Evolutionary conservation across 75 land plant genomes (phyloP).

Genomic region (Larix kaempferi): DNA sequence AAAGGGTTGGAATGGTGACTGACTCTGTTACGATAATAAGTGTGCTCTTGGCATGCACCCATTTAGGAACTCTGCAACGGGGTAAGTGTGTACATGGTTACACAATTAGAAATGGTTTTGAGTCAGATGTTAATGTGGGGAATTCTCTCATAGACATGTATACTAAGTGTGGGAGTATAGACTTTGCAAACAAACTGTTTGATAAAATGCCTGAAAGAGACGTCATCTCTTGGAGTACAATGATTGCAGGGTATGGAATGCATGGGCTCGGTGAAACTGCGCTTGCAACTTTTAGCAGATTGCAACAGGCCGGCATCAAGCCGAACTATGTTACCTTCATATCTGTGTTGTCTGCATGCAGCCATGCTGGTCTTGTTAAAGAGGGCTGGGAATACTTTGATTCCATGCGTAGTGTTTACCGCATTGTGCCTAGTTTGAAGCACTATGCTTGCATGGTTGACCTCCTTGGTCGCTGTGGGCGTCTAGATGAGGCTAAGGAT

Average conservation of each 20-base stretch:
- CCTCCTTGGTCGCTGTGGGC: conserved; percentile 50
- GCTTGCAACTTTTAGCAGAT: conserved; percentile 32
- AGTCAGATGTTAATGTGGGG: conserved; percentile 37
- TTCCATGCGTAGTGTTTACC: conserved; percentile 30
- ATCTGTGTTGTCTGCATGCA: conserved; percentile 55
- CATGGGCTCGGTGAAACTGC: conserved; percentile 41
- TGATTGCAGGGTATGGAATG: conserved; percentile 52
- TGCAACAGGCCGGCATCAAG: conserved; percentile 22
- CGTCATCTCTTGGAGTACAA: conserved; percentile 53
- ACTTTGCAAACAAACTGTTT: conserved; percentile 43
- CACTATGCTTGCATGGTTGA: conserved; percentile 74
- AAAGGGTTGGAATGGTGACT: conserved; percentile 8
- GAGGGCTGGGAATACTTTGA: conserved; percentile 37
- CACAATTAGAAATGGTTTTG: conserved; percentile 16
- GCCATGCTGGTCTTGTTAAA: conserved; percentile 27
- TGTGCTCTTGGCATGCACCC: conserved; percentile 4
- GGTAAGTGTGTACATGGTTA: conserved; percentile 42
- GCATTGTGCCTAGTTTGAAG: conserved; percentile 33
- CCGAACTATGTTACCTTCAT: conserved; percentile 50
- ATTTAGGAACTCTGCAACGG: conserved; percentile 1
- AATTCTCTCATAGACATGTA: conserved; percentile 65
- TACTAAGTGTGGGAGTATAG: conserved; percentile 57
- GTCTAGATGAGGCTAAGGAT: conserved; percentile 28
- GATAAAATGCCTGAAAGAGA: conserved; percentile 27
- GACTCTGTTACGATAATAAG: conserved; percentile 22